phyloP scores from a whole-genome alignment of 352 stramenopile genomes.

The Globisporangium yorkense region DNA sequence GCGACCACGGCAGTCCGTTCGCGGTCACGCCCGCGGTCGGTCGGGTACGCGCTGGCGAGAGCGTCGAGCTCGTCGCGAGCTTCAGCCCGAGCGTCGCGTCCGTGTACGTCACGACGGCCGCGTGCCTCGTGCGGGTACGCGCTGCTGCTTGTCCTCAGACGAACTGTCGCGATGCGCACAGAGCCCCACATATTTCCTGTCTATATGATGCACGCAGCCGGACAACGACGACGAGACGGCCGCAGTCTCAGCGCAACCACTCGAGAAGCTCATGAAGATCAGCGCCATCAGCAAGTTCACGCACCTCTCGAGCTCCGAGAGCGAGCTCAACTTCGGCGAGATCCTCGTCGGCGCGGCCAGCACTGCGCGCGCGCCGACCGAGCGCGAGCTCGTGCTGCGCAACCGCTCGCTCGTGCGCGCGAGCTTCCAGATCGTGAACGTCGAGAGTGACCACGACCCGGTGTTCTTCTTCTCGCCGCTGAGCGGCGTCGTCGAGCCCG shows the following conservation, averaged over 20 bases:
- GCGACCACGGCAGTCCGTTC: constrained; percentile 70
- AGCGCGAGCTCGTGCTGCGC: constrained; percentile 80
- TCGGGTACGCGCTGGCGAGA: constrained; percentile 50
- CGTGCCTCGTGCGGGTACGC: constrained; percentile 53
- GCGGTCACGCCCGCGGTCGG: constrained; percentile 66
- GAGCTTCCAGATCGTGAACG: constrained; percentile 55
- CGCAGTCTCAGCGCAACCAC: constrained; percentile 10
- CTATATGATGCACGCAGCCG: constrained; percentile 16
- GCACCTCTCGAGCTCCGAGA: constrained; percentile 77
- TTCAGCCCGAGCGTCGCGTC: constrained; percentile 69
- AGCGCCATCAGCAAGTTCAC: constrained; percentile 88
- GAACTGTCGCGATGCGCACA: not conserved
- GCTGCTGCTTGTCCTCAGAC: constrained; percentile 7
- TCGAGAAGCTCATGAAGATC: constrained; percentile 74
- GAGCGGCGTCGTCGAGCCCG: constrained; percentile 61
- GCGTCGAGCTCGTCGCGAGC: constrained; percentile 60
- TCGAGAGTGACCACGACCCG: constrained; percentile 82
- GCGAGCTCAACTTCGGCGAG: constrained; percentile 79
- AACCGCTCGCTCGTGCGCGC: constrained; percentile 90
- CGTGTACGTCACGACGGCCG: constrained; percentile 82
- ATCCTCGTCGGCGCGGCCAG: constrained; percentile 59
- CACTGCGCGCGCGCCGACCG: constrained; percentile 33
- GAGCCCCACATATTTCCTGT: not conserved
- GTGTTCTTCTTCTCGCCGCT: constrained; percentile 82
- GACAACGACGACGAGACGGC: constrained; percentile 18